Evolutionary conservation across 306 rosid genomes (phyloP).

Genomic region (Gillenia trifoliata): DNA sequence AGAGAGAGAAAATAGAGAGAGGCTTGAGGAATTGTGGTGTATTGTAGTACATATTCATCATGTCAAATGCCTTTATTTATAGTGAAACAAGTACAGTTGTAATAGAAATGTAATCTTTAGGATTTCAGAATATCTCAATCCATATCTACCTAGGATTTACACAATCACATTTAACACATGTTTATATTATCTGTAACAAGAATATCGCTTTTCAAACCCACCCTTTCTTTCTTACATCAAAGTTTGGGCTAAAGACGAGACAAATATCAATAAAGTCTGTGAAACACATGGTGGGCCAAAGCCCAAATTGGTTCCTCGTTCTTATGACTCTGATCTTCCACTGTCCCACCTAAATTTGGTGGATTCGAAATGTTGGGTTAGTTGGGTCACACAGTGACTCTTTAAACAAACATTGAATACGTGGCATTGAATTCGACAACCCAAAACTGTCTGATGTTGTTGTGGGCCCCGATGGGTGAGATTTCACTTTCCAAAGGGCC

Average conservation of each 20-base stretch:
- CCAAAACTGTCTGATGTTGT: neutral
- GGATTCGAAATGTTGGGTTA: neutral
- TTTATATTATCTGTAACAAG: too few relatives aligned
- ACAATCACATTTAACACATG: too few relatives aligned
- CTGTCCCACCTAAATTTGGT: neutral
- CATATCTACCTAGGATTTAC: too few relatives aligned
- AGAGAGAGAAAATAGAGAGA: too few relatives aligned
- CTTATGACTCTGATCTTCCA: neutral
- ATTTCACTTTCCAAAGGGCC: neutral
- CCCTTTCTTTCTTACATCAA: neutral
- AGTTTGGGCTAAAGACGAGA: neutral
- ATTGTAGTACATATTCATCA: too few relatives aligned
- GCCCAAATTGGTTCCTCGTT: conserved; percentile 9
- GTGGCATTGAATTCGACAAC: conserved; percentile 25
- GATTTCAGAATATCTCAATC: too few relatives aligned
- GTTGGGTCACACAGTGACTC: too few relatives aligned
- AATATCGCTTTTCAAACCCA: too few relatives aligned
- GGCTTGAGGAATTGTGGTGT: too few relatives aligned
- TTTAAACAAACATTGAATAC: conserved; percentile 1
- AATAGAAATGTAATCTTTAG: too few relatives aligned
- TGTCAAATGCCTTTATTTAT: too few relatives aligned
- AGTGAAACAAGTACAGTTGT: too few relatives aligned
- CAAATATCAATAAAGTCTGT: neutral
- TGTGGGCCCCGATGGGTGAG: conserved; percentile 2
- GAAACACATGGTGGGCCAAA: conserved; percentile 29